Conservation (phyloP, 2,329 filamentous ascomycete species). For the Cryphonectria carpinicola region DNA sequence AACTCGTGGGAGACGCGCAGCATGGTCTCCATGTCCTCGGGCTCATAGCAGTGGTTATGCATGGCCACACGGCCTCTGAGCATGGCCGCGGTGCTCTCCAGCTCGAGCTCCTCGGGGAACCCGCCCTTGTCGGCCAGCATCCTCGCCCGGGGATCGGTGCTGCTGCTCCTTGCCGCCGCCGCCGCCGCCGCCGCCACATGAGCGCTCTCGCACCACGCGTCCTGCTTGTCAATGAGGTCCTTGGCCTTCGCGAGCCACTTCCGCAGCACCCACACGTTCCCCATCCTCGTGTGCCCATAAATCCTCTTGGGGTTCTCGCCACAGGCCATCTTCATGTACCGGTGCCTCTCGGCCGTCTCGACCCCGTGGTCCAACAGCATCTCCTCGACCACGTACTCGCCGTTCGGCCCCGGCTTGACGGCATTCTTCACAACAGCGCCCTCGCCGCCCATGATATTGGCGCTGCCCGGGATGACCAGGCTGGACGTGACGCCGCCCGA, state of each 20-base stretch:
- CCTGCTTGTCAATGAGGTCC: constrained; percentile 42
- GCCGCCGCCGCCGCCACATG: constrained; percentile 27
- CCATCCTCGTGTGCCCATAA: constrained; percentile 46
- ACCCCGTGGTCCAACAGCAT: constrained; percentile 46
- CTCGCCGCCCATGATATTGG: constrained; percentile 52
- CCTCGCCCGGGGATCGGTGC: constrained; percentile 31
- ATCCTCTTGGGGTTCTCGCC: constrained; percentile 48
- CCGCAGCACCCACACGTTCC: constrained; percentile 44
- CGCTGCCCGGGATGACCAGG: constrained; percentile 49
- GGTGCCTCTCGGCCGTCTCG: constrained; percentile 36
- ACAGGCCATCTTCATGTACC: constrained; percentile 52
- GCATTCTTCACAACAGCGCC: constrained; percentile 47
- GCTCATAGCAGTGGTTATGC: constrained; percentile 50
- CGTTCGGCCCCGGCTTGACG: constrained; percentile 38
- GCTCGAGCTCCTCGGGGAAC: constrained; percentile 42
- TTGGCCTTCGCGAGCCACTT: constrained; percentile 44
- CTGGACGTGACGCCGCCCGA: constrained; percentile 51
- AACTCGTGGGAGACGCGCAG: constrained; percentile 47
- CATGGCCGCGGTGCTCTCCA: constrained; percentile 46
- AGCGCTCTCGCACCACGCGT: constrained; percentile 33
- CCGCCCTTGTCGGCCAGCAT: constrained; percentile 29
- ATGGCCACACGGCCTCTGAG: constrained; percentile 46
- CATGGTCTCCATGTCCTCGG: constrained; percentile 49
- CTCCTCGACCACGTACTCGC: constrained; percentile 46
- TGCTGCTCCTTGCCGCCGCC: constrained; percentile 15